These are phyloP conservation scores for Tulasnella sp. DNA, from an alignment of 768 basidiomycete species.

Conservation along the genomic window DNA sequence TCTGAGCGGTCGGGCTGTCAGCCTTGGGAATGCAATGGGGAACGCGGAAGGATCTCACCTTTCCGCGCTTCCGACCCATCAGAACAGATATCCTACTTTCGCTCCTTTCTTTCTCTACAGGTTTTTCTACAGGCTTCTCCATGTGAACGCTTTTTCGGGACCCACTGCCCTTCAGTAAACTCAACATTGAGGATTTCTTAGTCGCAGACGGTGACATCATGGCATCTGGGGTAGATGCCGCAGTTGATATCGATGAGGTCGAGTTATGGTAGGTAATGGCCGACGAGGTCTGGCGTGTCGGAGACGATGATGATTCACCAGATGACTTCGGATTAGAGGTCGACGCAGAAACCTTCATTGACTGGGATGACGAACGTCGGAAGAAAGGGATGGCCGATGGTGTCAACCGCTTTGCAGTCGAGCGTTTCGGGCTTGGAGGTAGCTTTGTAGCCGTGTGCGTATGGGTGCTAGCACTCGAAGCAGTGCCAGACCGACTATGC, in stretches of 20 bases:
- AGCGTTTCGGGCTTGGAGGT: conserved; percentile 12
- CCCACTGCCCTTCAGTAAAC: conserved; percentile 70
- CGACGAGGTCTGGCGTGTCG: conserved; percentile 42
- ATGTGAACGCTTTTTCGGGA: conserved; percentile 68
- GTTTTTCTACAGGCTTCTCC: conserved; percentile 41
- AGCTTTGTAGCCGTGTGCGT: conserved; percentile 6
- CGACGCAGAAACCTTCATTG: conserved; percentile 56
- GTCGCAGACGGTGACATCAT: conserved; percentile 29
- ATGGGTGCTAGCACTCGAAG: conserved; percentile 64
- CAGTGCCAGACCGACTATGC: conserved; percentile 59
- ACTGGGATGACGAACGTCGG: conserved; percentile 81
- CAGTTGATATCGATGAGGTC: conserved; percentile 13
- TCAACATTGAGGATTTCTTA: conserved; percentile 75
- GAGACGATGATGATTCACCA: conserved; percentile 27
- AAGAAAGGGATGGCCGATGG: conserved; percentile 93
- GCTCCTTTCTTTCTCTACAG: conserved; percentile 72
- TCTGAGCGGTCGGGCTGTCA: conserved; percentile 35
- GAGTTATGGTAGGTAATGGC: conserved; percentile 25
- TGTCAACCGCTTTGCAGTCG: conserved; percentile 59
- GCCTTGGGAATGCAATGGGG: neutral
- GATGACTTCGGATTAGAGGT: conserved; percentile 21
- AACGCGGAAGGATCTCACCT: conserved; percentile 40
- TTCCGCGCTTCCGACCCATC: conserved; percentile 83
- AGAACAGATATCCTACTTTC: conserved; percentile 81
- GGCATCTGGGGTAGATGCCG: conserved; percentile 8